phyloP scores from a whole-genome alignment of 108 stramenopile genomes.

The Nitzschia inconspicua region DNA sequence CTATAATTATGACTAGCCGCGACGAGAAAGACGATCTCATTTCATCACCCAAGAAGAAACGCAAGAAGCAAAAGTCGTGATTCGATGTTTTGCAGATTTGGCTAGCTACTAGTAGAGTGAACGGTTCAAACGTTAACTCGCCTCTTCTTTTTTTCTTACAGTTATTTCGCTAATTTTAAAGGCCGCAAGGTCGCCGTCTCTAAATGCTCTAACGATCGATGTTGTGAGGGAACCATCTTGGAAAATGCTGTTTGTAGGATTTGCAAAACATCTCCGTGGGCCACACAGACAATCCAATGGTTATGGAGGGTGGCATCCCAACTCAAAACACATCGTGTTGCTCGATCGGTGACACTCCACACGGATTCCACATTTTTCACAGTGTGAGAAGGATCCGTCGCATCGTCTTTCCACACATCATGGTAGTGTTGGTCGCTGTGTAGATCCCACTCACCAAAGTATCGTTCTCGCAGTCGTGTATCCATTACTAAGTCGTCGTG shows the following conservation, averaged over 20 bases:
- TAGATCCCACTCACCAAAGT: conserved; percentile 77
- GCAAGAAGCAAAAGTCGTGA: too few relatives aligned
- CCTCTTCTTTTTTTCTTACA: not conserved
- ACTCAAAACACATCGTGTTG: conserved; percentile 46
- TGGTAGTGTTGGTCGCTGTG: conserved; percentile 57
- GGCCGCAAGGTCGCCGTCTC: conserved; percentile 76
- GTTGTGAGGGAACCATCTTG: conserved; percentile 49
- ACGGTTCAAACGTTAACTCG: too few relatives aligned
- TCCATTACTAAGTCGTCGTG: conserved; percentile 43
- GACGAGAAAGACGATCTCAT: too few relatives aligned
- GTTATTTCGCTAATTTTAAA: conserved; percentile 10
- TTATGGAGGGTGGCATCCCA: conserved; percentile 41
- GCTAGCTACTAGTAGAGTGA: too few relatives aligned
- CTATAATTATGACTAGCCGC: too few relatives aligned
- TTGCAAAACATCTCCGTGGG: conserved; percentile 90
- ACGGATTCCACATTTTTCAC: conserved; percentile 76
- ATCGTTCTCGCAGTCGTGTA: conserved; percentile 72
- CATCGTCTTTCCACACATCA: conserved; percentile 81
- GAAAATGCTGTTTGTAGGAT: conserved; percentile 83
- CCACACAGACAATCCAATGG: conserved; percentile 61
- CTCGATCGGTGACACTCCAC: conserved; percentile 61
- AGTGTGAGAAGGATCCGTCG: conserved; percentile 51
- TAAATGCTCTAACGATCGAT: conserved; percentile 73
- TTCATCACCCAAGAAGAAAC: too few relatives aligned
- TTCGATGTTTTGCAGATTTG: too few relatives aligned